Evolutionary conservation across 2,329 filamentous ascomycete species (phyloP).

Genomic region (Sporothrix variecibatus): DNA sequence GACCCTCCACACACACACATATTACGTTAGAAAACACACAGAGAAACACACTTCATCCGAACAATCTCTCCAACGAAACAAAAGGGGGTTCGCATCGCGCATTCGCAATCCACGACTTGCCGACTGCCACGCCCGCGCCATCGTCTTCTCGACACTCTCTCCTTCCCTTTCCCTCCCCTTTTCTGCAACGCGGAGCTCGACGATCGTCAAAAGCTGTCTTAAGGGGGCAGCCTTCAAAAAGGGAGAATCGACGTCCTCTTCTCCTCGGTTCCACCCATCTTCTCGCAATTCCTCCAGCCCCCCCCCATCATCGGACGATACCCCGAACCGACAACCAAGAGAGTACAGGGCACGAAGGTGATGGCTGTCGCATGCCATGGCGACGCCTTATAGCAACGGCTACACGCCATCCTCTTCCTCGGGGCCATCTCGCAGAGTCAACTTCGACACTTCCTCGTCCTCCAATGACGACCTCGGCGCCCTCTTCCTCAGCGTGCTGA

Average conservation of each 20-base stretch:
- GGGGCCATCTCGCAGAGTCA: not conserved
- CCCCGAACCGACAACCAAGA: not conserved
- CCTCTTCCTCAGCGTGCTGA: conserved; percentile 35
- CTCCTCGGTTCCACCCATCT: not conserved
- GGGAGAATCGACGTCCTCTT: not conserved
- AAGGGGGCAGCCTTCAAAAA: not conserved
- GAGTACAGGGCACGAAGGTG: conserved; percentile 11
- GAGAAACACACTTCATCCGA: not conserved
- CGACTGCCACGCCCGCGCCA: not conserved
- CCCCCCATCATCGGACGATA: not conserved
- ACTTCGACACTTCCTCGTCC: conserved; percentile 21
- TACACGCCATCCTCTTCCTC: conserved; percentile 16
- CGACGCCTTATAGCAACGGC: conserved; percentile 44
- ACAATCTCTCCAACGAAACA: not conserved
- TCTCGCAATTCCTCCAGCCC: not conserved
- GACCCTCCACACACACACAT: not conserved
- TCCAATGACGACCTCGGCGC: conserved; percentile 41
- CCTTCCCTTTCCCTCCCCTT: not conserved
- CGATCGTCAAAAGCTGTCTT: not conserved
- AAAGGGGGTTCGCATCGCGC: not conserved
- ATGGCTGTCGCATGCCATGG: conserved; percentile 41
- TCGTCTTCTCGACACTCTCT: not conserved
- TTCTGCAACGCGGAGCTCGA: not conserved
- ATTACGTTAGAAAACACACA: not conserved
- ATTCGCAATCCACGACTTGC: not conserved